phyloP scores from a whole-genome alignment of 805 yeast species.

The Kluyveromyces dobzhanskii region DNA sequence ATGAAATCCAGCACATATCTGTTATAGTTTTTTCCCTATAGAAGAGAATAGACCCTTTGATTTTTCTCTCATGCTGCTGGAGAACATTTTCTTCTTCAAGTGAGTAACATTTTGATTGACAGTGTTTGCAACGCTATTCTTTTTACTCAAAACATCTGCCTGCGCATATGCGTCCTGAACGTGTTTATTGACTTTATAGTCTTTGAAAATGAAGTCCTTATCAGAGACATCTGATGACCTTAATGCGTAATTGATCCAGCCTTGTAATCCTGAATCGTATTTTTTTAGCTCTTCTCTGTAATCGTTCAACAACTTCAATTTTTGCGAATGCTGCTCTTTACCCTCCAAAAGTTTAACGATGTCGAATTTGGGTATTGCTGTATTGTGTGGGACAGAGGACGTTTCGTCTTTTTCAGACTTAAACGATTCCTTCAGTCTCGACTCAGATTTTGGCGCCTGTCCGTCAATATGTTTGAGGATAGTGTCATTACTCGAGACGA shows the following conservation, averaged over 20 bases:
- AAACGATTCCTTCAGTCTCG: conserved; percentile 5
- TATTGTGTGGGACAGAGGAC: conserved; percentile 32
- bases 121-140: conserved; percentile 33
- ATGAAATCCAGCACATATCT: conserved; percentile 16
- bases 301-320: conserved; percentile 18
- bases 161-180: conserved; percentile 61
- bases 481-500: conserved; percentile 5
- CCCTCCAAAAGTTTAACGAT: conserved; percentile 32
- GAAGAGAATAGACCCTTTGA: conserved; percentile 43
- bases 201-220: conserved; percentile 24
- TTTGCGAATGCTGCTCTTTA: conserved; percentile 15
- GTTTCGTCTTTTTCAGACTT: conserved; percentile 18
- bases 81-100: conserved; percentile 41
- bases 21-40: conserved; percentile 44
- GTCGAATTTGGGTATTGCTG: conserved; percentile 36
- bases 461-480: conserved; percentile 6
- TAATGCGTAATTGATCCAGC: conserved; percentile 40
- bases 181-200: conserved; percentile 39
- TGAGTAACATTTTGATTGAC: conserved; percentile 42
- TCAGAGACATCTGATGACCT: conserved; percentile 24
- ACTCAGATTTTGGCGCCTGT: conserved; percentile 2
- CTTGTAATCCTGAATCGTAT: conserved; percentile 49
- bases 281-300: conserved; percentile 33
- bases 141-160: conserved; percentile 38
- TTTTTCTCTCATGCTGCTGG: conserved; percentile 43